phyloP scores from a whole-genome alignment of 495 filamentous ascomycete species.

The Aspergillus wentii region DNA sequence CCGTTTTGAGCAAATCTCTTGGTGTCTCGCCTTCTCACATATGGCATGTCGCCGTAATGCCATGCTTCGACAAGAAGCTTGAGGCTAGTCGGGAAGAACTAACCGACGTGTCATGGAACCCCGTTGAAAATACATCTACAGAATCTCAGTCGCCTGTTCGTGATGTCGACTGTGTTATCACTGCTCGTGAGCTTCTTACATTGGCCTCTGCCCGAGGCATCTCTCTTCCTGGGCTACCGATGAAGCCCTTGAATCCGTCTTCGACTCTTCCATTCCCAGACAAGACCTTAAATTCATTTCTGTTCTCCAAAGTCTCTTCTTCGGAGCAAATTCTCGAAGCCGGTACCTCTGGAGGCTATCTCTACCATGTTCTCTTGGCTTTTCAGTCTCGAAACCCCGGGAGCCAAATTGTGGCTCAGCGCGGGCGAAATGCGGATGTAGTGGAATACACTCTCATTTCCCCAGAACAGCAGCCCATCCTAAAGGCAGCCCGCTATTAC shows the following conservation, averaged over 20 bases:
- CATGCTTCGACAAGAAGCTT: conserved; percentile 98
- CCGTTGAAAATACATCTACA: conserved; percentile 12
- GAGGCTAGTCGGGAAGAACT: conserved; percentile 92
- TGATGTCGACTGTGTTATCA: conserved; percentile 97
- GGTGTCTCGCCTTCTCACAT: conserved; percentile 72
- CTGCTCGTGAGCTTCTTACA: conserved; percentile 85
- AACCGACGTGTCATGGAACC: conserved; percentile 71
- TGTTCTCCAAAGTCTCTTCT: conserved; percentile 45
- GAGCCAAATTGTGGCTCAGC: conserved; percentile 59
- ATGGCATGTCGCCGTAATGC: conserved; percentile 95
- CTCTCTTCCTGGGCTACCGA: conserved; percentile 64
- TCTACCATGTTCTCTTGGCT: conserved; percentile 71
- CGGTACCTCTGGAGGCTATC: conserved; percentile 86
- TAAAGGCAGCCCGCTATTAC: conserved; percentile 87
- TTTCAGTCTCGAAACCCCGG: conserved; percentile 65
- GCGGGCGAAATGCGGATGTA: conserved; percentile 86
- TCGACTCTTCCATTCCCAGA: conserved; percentile 60
- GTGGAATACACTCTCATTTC: conserved; percentile 69
- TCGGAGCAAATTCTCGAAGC: conserved; percentile 30
- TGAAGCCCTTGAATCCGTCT: conserved; percentile 37
- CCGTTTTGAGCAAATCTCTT: conserved; percentile 64
- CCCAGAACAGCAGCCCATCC: conserved; percentile 49
- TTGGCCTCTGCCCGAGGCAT: conserved; percentile 74
- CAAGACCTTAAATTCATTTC: conserved; percentile 57
- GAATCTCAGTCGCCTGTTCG: conserved; percentile 52